Evolutionary conservation across 805 yeast genomes (phyloP).

Genomic region (Hanseniaspora mollemarum): DNA sequence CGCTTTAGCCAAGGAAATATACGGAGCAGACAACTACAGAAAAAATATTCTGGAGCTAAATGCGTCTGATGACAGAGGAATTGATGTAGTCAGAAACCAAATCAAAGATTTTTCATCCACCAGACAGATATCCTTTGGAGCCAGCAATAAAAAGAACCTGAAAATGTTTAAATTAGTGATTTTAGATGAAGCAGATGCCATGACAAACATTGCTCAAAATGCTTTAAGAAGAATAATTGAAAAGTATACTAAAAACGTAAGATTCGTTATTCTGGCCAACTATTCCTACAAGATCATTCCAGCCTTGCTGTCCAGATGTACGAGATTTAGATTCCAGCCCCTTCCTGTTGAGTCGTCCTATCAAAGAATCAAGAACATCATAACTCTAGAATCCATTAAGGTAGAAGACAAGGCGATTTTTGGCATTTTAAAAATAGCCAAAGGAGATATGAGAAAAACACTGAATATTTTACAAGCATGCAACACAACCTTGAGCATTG

Average conservation of each 20-base stretch:
- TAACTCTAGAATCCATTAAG: constrained; percentile 52
- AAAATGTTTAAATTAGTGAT: constrained; percentile 79
- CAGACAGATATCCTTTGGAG: constrained; percentile 61
- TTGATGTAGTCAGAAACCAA: constrained; percentile 94
- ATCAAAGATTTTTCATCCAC: constrained; percentile 94
- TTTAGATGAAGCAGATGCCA: constrained; percentile 94
- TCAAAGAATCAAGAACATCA: constrained; percentile 56
- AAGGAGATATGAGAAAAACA: constrained; percentile 95
- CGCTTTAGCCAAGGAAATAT: constrained; percentile 77
- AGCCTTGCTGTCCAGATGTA: constrained; percentile 86
- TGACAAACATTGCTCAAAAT: constrained; percentile 79
- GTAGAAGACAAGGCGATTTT: constrained; percentile 48
- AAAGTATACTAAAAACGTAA: constrained; percentile 84
- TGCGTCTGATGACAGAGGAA: constrained; percentile 96
- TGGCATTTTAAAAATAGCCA: constrained; percentile 60
- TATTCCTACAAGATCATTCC: constrained; percentile 93
- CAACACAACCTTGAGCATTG: constrained; percentile 52
- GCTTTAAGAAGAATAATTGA: constrained; percentile 73
- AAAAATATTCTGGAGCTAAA: constrained; percentile 90
- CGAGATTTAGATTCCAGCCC: constrained; percentile 88
- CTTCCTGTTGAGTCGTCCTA: constrained; percentile 55
- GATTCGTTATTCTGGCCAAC: constrained; percentile 91
- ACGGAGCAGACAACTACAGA: constrained; percentile 58
- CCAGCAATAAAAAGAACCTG: constrained; percentile 23
- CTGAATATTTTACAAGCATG: constrained; percentile 91